Percentiles rank a stretch among this genome's conserved stretches.
phyloP scores from a whole-genome alignment of 2,329 filamentous ascomycete species.

The Colletotrichum sp. region DNA sequence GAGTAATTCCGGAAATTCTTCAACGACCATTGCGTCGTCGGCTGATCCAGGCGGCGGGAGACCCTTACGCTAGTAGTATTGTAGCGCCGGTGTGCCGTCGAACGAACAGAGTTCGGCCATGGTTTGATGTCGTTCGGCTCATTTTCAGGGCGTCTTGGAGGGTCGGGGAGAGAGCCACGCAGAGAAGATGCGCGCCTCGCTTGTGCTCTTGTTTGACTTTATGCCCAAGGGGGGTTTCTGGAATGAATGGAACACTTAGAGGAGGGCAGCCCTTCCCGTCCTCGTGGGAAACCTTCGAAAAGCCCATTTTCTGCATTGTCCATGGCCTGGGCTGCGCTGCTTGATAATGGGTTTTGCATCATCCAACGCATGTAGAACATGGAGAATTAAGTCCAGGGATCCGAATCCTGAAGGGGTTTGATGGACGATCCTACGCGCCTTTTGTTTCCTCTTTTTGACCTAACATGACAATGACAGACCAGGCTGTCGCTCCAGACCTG shows the following conservation, averaged over 20 bases:
- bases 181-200: not conserved
- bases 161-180: not conserved
- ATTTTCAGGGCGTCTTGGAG: not conserved
- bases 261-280: not conserved
- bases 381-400: not conserved
- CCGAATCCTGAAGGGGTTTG: not conserved
- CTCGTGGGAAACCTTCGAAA: not conserved
- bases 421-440: not conserved
- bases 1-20: not conserved
- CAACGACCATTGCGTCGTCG: not conserved
- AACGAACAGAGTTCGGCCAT: constrained; percentile 10
- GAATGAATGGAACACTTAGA: not conserved
- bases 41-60: not conserved
- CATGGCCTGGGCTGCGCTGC: not conserved
- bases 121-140: constrained; percentile 4
- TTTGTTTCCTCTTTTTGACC: not conserved
- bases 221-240: not conserved
- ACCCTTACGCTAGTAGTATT: not conserved
- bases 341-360: not conserved
- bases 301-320: not conserved
- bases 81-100: not conserved
- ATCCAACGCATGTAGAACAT: not conserved
- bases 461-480: not conserved
- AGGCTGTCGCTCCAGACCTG: not conserved
- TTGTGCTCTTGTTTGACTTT: not conserved